Conservation (phyloP, 2,329 filamentous ascomycete genomes). For the Leptographium wingfieldii region DNA sequence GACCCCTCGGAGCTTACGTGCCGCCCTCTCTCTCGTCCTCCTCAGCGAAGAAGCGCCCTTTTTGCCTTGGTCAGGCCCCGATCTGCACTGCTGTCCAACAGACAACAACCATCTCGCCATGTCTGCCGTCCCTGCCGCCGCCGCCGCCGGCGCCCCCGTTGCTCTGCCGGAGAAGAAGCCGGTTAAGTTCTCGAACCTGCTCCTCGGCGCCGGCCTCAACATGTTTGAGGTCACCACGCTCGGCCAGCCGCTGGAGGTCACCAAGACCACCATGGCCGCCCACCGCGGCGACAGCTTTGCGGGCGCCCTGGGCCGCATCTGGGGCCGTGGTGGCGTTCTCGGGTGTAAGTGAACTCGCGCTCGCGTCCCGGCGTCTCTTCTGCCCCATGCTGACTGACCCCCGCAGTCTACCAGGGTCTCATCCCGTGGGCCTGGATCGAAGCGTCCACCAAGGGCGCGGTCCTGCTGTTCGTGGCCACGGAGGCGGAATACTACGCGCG, state of each 20-base stretch:
- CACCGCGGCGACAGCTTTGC: slow-evolving; percentile 83
- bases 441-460: slow-evolving; percentile 97
- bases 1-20: background rate
- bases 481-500: slow-evolving; percentile 95
- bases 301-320: slow-evolving; percentile 72
- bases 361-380: too few relatives aligned
- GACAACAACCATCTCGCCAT: slow-evolving; percentile 30
- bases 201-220: slow-evolving; percentile 88
- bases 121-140: slow-evolving; percentile 44
- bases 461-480: slow-evolving; percentile 96
- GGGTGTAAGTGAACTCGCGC: slow-evolving; percentile 55
- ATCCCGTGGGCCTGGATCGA: slow-evolving; percentile 99
- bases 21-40: slow-evolving; percentile 3
- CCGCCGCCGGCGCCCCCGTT: slow-evolving; percentile 34
- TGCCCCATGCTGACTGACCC: background rate
- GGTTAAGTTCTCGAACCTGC: slow-evolving; percentile 98
- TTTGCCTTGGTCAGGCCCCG: slow-evolving; percentile 96
- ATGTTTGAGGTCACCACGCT: slow-evolving; percentile 72
- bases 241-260: slow-evolving; percentile 82
- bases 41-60: slow-evolving; percentile 70
- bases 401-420: slow-evolving; percentile 90
- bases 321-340: slow-evolving; percentile 82
- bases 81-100: background rate
- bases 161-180: slow-evolving; percentile 87
- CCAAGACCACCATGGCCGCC: slow-evolving; percentile 99